phyloP scores from a whole-genome alignment of 2,329 filamentous ascomycete genomes.

The Arthrobotrys musiformis region DNA sequence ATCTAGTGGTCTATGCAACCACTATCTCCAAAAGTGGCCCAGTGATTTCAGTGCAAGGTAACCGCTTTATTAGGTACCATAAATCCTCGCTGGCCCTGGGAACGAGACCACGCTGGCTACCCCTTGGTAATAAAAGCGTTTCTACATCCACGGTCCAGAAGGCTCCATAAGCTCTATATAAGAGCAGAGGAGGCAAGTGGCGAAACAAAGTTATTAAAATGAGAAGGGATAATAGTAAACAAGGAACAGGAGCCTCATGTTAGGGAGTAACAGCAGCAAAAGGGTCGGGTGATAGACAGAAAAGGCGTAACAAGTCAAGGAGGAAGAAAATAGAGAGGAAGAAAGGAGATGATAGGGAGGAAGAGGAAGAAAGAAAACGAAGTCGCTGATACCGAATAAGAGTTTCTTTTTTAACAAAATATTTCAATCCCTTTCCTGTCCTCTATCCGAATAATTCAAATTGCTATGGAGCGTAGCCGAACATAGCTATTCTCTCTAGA shows the following conservation, averaged over 20 bases:
- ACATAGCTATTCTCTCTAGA: neutral
- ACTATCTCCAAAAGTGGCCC: neutral
- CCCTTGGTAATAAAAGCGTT: neutral
- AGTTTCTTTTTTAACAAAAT: neutral
- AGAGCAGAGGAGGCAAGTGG: neutral
- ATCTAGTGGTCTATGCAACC: too few relatives aligned
- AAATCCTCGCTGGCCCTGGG: neutral
- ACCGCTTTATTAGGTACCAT: conserved; percentile 2
- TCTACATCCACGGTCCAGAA: neutral
- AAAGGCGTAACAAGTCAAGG: neutral
- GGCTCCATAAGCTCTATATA: neutral
- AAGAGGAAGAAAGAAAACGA: neutral
- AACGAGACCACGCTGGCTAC: too few relatives aligned
- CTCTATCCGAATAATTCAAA: conserved; percentile 7
- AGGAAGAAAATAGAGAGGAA: neutral
- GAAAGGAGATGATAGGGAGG: neutral
- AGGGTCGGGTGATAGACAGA: neutral
- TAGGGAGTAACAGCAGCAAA: neutral
- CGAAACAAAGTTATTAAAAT: conserved; percentile 27
- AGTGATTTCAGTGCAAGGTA: neutral
- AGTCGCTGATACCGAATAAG: conserved; percentile 17
- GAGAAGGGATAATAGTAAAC: conserved; percentile 3
- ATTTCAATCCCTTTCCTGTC: neutral
- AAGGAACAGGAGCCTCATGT: neutral
- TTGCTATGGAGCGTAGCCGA: neutral